Evolutionary conservation across 306 rosid genomes (phyloP).

Genomic region (Gleditsia sinensis): DNA sequence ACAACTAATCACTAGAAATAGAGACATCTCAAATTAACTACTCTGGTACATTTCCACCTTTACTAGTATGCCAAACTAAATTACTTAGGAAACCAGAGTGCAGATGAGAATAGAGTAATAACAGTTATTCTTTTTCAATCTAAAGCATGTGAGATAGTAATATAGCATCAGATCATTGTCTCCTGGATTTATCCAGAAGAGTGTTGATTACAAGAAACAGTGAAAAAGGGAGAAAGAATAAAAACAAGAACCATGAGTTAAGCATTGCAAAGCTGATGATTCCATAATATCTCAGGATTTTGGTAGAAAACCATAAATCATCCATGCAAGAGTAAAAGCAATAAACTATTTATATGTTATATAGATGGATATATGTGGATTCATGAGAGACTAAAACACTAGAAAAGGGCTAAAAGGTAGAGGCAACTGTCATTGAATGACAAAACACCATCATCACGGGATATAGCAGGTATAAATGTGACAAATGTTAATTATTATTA

Average conservation of each 20-base stretch:
- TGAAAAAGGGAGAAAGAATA: neutral
- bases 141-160: neutral
- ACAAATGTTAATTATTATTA: neutral
- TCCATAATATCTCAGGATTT: neutral
- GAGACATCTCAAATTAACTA: neutral
- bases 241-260: neutral
- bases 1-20: conserved; percentile 1
- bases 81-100: neutral
- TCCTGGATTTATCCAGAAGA: neutral
- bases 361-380: neutral
- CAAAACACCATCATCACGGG: neutral
- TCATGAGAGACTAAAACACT: neutral
- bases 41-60: neutral
- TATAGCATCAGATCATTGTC: neutral
- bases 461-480: neutral
- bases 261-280: neutral
- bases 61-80: neutral
- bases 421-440: neutral
- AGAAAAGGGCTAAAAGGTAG: neutral
- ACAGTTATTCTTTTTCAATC: neutral
- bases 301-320: neutral
- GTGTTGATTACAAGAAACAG: neutral
- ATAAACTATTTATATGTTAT: neutral
- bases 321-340: neutral
- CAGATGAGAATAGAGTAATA: neutral